phyloP scores from a whole-genome alignment of 1,284 basidiomycete genomes.

The Pascua sp. region DNA sequence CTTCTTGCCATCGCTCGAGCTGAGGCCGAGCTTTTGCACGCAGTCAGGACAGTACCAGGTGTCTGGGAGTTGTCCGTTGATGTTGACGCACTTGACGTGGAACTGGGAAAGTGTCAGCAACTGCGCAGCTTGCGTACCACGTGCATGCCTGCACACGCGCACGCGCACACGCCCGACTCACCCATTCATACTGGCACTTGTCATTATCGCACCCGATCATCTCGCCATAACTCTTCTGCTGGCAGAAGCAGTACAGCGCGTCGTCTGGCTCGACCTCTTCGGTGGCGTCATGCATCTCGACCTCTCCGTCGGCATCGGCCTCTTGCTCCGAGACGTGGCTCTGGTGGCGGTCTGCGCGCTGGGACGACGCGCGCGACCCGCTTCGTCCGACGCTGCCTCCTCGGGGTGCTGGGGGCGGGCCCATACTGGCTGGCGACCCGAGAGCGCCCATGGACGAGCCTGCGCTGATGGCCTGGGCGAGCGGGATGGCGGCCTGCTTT shows the following conservation, averaged over 20 bases:
- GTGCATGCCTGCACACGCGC: neutral
- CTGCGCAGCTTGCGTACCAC: neutral
- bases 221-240: slow-evolving; percentile 80
- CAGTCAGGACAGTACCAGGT: slow-evolving; percentile 74
- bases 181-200: slow-evolving; percentile 85
- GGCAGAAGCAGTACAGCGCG: slow-evolving; percentile 84
- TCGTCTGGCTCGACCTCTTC: slow-evolving; percentile 40
- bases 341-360: slow-evolving; percentile 9
- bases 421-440: neutral
- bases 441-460: slow-evolving; percentile 5
- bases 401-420: neutral
- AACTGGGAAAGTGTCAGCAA: slow-evolving; percentile 58
- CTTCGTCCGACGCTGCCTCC: slow-evolving; percentile 7
- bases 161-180: slow-evolving; percentile 51
- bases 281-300: slow-evolving; percentile 22
- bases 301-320: slow-evolving; percentile 20
- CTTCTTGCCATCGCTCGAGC: slow-evolving; percentile 31
- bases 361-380: slow-evolving; percentile 5
- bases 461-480: slow-evolving; percentile 8
- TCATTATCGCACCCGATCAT: slow-evolving; percentile 92
- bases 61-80: slow-evolving; percentile 65
- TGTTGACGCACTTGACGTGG: slow-evolving; percentile 74
- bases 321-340: slow-evolving; percentile 19
- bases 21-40: slow-evolving; percentile 31
- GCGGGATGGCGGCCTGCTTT: slow-evolving; percentile 6